These are phyloP conservation scores for Telfairia occidentalis DNA, from an alignment of 331 rosid genomes.

Conservation along the genomic window DNA sequence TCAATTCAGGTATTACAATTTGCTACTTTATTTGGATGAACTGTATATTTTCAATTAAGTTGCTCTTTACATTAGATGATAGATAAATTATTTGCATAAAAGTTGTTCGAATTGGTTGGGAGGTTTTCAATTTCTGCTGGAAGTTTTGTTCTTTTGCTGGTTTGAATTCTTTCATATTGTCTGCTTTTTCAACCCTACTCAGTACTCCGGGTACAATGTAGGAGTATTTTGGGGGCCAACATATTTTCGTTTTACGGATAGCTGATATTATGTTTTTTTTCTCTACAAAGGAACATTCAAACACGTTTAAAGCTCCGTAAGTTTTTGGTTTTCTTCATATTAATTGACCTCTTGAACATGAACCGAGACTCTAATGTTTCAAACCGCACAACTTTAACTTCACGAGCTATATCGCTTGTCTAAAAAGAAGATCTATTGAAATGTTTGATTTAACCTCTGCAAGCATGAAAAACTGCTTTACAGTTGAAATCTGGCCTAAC, in stretches of 20 bases:
- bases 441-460: not conserved
- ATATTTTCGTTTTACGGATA: not conserved
- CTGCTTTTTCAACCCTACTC: not conserved
- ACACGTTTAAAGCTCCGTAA: not conserved
- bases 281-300: not conserved
- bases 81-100: not conserved
- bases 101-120: not conserved
- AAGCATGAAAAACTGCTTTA: not conserved
- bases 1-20: constrained; percentile 53
- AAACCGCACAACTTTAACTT: not conserved
- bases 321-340: not conserved
- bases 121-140: not conserved
- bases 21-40: not conserved
- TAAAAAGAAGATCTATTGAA: not conserved
- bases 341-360: not conserved
- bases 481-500: not conserved
- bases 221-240: not conserved
- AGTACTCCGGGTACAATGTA: not conserved
- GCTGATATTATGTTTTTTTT: not conserved
- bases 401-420: not conserved
- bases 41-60: not conserved
- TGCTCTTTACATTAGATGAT: not conserved
- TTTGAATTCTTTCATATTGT: not conserved
- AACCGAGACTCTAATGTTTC: not conserved
- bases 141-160: not conserved